phyloP scores from a whole-genome alignment of 179 eudicot genomes.

The Camellia oleifera region DNA sequence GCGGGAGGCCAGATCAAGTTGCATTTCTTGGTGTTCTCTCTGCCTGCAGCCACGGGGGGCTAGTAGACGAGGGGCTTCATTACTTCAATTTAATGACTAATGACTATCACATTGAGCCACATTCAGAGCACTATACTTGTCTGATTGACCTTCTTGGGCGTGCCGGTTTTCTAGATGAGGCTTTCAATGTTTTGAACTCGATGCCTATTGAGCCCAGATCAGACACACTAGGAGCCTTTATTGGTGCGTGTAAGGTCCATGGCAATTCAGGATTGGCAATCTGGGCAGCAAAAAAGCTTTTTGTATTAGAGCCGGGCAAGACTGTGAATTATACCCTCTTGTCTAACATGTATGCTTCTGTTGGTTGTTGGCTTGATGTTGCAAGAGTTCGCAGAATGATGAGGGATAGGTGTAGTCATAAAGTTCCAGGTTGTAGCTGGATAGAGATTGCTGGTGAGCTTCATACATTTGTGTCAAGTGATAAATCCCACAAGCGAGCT shows the following conservation, averaged over 20 bases:
- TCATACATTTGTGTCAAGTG: conserved; percentile 30
- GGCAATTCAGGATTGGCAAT: conserved; percentile 49
- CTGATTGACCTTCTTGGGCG: conserved; percentile 53
- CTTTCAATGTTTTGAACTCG: conserved; percentile 31
- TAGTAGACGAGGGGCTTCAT: conserved; percentile 38
- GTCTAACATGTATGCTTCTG: conserved; percentile 53
- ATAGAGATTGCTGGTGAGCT: conserved; percentile 32
- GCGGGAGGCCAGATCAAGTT: conserved; percentile 38
- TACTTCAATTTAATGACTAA: conserved; percentile 45
- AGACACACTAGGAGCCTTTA: conserved; percentile 43
- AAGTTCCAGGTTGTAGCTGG: conserved; percentile 57
- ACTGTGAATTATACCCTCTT: conserved; percentile 47
- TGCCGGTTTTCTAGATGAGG: conserved; percentile 44
- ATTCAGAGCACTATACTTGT: conserved; percentile 53
- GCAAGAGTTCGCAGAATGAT: conserved; percentile 46
- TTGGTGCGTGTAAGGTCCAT: conserved; percentile 46
- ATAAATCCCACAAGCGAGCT: conserved; percentile 23
- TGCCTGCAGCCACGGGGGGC: conserved; percentile 59
- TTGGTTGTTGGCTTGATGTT: conserved; percentile 48
- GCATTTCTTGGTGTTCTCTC: conserved; percentile 55
- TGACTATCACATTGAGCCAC: conserved; percentile 34
- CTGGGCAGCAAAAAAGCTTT: conserved; percentile 53
- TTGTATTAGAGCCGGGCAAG: conserved; percentile 35
- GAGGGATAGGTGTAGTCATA: conserved; percentile 29
- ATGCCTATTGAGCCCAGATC: conserved; percentile 30